Conservation (phyloP, 345 rosid genomes). For the Citrus unshiu region DNA sequence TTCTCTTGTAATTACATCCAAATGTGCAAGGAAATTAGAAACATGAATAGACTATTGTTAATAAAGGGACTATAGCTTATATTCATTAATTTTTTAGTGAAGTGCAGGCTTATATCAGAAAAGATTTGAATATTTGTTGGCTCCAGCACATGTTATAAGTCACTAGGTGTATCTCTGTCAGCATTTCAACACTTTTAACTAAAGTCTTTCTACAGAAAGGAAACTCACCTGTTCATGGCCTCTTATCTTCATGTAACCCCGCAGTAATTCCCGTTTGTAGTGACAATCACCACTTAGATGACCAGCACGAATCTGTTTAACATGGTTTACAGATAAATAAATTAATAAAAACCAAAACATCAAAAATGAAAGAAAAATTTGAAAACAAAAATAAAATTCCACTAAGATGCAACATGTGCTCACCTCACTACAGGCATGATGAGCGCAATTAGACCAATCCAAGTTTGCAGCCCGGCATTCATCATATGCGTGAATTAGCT, state of each 20-base stretch:
- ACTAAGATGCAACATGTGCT: slow-evolving; percentile 2
- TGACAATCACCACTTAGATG: slow-evolving; percentile 96
- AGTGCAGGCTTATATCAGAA: background rate
- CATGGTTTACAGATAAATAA: background rate
- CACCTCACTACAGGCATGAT: slow-evolving; percentile 98
- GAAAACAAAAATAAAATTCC: background rate
- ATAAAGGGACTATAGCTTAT: background rate
- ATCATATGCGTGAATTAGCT: slow-evolving; percentile 88
- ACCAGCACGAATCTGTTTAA: slow-evolving; percentile 76
- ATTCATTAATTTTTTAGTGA: background rate
- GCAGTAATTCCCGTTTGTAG: slow-evolving; percentile 73
- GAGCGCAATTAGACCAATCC: slow-evolving; percentile 88
- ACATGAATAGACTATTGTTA: background rate
- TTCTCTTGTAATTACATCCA: background rate
- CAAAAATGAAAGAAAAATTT: background rate
- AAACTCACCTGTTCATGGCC: slow-evolving; percentile 87
- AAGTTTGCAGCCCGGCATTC: slow-evolving; percentile 84
- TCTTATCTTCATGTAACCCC: slow-evolving; percentile 71
- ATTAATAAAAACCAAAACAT: background rate
- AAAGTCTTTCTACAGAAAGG: background rate
- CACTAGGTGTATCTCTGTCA: background rate
- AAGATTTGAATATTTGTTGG: background rate
- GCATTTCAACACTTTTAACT: background rate
- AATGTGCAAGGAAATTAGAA: background rate
- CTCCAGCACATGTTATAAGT: background rate